Conservation (phyloP, 2,329 filamentous ascomycete species). For the Ophiocordyceps sinensis region DNA sequence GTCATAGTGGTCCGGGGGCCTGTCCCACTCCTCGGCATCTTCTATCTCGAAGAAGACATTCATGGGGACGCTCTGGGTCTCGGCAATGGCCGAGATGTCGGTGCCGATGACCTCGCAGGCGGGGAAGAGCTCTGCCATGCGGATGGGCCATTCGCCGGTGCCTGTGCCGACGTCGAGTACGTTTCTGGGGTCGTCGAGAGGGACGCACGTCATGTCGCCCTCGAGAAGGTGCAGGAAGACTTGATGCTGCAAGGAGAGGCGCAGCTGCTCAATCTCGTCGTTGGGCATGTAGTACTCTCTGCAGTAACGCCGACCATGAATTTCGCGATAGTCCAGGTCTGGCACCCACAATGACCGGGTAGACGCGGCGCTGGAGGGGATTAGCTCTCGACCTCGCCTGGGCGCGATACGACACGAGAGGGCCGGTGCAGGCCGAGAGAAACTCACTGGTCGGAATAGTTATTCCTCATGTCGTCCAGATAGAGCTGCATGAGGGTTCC, state of each 20-base stretch:
- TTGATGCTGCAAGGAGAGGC: slow-evolving; percentile 46
- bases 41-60: slow-evolving; percentile 47
- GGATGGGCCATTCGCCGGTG: slow-evolving; percentile 36
- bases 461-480: slow-evolving; percentile 9
- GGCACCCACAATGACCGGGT: slow-evolving; percentile 34
- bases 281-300: slow-evolving; percentile 51
- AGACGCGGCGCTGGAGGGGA: slow-evolving; percentile 21
- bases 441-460: slow-evolving; percentile 25
- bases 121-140: slow-evolving; percentile 38
- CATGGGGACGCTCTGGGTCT: slow-evolving; percentile 39
- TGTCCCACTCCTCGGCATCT: slow-evolving; percentile 46
- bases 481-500: slow-evolving; percentile 20
- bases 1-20: slow-evolving; percentile 35
- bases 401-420: neutral
- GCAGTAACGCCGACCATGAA: slow-evolving; percentile 50
- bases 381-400: neutral
- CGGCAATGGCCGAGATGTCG: slow-evolving; percentile 41
- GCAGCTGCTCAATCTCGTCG: slow-evolving; percentile 49
- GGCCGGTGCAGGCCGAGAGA: too few species aligned
- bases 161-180: slow-evolving; percentile 46
- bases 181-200: slow-evolving; percentile 21
- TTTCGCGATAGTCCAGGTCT: slow-evolving; percentile 40
- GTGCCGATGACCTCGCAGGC: slow-evolving; percentile 42
- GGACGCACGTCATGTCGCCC: slow-evolving; percentile 28
- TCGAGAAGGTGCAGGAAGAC: slow-evolving; percentile 40